phyloP scores from a whole-genome alignment of 306 rosid genomes.

The Fragaria vesca region DNA sequence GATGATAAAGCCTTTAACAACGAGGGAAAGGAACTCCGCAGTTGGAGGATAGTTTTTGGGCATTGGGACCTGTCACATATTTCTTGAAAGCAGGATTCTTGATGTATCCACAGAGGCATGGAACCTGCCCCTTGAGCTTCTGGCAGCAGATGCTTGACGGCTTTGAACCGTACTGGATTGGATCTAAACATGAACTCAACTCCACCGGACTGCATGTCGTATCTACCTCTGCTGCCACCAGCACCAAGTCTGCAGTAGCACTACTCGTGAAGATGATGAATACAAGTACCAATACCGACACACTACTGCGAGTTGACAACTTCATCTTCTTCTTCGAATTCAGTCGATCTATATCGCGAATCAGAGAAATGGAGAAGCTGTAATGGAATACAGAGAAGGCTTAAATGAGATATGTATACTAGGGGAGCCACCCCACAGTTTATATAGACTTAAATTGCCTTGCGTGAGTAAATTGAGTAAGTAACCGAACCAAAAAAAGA shows the following conservation, averaged over 20 bases:
- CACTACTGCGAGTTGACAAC: not conserved
- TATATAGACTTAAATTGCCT: not conserved
- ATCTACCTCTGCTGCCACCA: conserved; percentile 9
- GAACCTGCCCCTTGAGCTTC: conserved; percentile 52
- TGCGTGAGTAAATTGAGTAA: not conserved
- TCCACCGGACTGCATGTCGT: conserved; percentile 21
- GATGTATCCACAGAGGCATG: conserved; percentile 59
- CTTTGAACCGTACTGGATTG: not conserved
- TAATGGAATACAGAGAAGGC: not conserved
- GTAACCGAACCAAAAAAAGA: not conserved
- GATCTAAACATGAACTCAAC: conserved; percentile 19
- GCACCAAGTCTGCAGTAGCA: conserved; percentile 3
- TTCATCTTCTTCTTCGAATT: not conserved
- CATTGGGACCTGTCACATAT: conserved; percentile 38
- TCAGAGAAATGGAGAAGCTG: not conserved
- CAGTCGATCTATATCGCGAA: not conserved
- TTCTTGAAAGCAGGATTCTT: conserved; percentile 43
- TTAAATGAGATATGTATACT: not conserved
- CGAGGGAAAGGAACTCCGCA: conserved; percentile 49
- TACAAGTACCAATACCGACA: not conserved
- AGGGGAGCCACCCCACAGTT: not conserved
- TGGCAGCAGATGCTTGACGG: conserved; percentile 50
- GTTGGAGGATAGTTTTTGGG: conserved; percentile 33
- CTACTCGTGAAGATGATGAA: not conserved
- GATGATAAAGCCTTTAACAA: conserved; percentile 18